Conservation (phyloP, 208 protist genomes). For the Phytomonas serpens region DNA sequence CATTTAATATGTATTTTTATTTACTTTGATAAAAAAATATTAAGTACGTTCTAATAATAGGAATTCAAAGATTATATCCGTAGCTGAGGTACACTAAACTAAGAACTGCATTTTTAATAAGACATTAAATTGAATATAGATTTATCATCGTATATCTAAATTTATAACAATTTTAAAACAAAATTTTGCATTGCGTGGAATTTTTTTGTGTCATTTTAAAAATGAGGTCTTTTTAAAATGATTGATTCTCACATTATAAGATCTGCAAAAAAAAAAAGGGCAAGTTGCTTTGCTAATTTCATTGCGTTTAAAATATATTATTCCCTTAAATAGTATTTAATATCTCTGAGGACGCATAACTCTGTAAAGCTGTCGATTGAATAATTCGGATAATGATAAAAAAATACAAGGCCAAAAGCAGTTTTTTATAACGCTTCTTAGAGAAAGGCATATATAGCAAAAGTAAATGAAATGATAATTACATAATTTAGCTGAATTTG, state of each 20-base stretch:
- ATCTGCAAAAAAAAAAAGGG: no score
- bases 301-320: neutral
- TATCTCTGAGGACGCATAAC: neutral
- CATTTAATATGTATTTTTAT: neutral
- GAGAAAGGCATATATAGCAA: neutral
- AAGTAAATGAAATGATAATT: neutral
- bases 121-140: neutral
- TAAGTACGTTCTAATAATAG: neutral
- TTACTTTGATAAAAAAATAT: constrained; percentile 2
- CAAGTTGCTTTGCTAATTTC: neutral
- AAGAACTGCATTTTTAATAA: neutral
- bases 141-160: neutral
- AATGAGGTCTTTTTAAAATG: neutral
- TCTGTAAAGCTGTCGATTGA: neutral
- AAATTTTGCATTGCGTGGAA: neutral
- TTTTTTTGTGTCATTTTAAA: neutral
- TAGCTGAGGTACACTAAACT: neutral
- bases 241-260: no score
- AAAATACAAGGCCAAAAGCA: neutral
- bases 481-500: constrained; percentile 4
- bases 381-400: neutral
- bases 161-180: neutral
- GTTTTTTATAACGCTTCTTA: neutral
- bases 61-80: neutral
- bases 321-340: neutral